These are phyloP conservation scores for Eutrema yunnanense DNA, from an alignment of 345 rosid species.

Conservation along the genomic window DNA sequence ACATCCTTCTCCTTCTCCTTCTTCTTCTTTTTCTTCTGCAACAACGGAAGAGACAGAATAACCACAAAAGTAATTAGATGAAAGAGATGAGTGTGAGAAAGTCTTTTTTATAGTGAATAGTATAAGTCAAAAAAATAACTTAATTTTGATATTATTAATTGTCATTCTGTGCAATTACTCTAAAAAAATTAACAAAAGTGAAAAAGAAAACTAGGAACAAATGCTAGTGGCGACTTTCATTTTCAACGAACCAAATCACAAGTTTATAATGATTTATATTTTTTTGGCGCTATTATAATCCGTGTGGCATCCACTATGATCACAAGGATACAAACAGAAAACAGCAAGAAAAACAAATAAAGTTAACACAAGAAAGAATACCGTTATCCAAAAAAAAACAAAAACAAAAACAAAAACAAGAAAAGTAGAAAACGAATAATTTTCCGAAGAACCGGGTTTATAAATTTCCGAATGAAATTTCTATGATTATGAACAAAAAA, in stretches of 20 bases:
- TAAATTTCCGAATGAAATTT: too few species aligned
- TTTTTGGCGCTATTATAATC: constrained; percentile 12
- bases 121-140: too few species aligned
- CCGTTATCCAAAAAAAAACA: neutral
- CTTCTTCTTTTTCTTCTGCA: too few species aligned
- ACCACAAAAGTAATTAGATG: too few species aligned
- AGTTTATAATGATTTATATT: constrained; percentile 13
- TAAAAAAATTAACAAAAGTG: neutral
- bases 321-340: constrained; percentile 13
- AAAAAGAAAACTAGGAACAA: constrained; percentile 2
- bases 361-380: neutral
- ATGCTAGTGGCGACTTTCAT: constrained; percentile 19
- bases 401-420: neutral
- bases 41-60: too few species aligned
- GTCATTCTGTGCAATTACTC: too few species aligned
- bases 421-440: neutral
- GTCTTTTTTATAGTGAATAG: too few species aligned
- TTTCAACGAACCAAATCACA: constrained; percentile 25
- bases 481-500: neutral
- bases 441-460: neutral
- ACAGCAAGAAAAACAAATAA: neutral
- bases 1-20: too few species aligned
- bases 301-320: constrained; percentile 20
- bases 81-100: too few species aligned
- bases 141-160: too few species aligned